phyloP scores from a whole-genome alignment of 2,329 filamentous ascomycete genomes.

The Talaromyces sp. region DNA sequence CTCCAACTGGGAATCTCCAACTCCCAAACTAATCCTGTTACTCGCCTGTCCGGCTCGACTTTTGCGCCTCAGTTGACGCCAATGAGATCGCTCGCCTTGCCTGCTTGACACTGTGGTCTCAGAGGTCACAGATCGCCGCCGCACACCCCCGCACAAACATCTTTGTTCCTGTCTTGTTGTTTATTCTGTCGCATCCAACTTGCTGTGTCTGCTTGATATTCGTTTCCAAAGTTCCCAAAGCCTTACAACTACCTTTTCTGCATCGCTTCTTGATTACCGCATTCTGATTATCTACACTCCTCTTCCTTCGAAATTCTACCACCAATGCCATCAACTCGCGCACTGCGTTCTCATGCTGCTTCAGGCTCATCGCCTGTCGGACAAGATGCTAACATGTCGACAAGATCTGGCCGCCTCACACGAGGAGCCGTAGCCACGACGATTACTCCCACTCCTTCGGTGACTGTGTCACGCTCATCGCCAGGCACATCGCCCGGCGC shows the following conservation, averaged over 20 bases:
- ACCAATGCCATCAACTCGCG: slow-evolving; percentile 37
- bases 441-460: slow-evolving; percentile 23
- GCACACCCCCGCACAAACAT: slow-evolving; percentile 10
- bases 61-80: neutral
- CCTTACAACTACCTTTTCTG: neutral
- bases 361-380: slow-evolving; percentile 25
- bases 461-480: slow-evolving; percentile 35
- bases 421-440: slow-evolving; percentile 26
- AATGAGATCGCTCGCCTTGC: neutral
- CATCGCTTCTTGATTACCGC: neutral
- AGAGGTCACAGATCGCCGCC: slow-evolving; percentile 1
- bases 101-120: neutral
- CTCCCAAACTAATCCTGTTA: neutral
- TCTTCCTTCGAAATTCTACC: neutral
- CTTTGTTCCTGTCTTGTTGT: neutral
- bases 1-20: neutral
- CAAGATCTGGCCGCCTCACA: slow-evolving; percentile 35
- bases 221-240: neutral
- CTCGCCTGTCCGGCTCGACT: neutral
- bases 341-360: slow-evolving; percentile 32
- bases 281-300: slow-evolving; percentile 1
- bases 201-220: neutral
- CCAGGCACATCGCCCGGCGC: slow-evolving; percentile 32
- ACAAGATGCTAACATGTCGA: slow-evolving; percentile 30
- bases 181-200: neutral